These are phyloP conservation scores for Moniliophthora roreri DNA, from an alignment of 1,284 basidiomycete genomes.

Conservation along the genomic window DNA sequence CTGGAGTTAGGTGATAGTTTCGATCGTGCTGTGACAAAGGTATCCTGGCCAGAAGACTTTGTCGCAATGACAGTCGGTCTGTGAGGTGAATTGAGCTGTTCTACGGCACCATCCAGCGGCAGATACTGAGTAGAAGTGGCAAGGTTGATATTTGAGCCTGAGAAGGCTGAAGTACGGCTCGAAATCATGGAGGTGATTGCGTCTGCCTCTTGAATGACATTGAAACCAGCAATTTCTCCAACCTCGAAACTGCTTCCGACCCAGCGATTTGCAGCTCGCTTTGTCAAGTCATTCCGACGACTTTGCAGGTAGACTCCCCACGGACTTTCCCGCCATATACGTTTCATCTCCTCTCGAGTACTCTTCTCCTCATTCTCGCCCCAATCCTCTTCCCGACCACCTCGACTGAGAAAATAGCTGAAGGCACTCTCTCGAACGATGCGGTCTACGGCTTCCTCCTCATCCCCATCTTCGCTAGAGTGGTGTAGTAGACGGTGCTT, in stretches of 20 bases:
- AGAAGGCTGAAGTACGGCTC: constrained; percentile 5
- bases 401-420: constrained; percentile 60
- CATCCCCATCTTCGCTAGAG: constrained; percentile 16
- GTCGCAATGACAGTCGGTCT: constrained; percentile 1
- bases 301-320: constrained; percentile 55
- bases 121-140: constrained; percentile 4
- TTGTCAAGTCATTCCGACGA: constrained; percentile 29
- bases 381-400: constrained; percentile 66
- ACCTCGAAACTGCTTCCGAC: constrained; percentile 75
- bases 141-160: background rate
- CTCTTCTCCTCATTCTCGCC: constrained; percentile 50
- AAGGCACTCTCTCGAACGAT: constrained; percentile 59
- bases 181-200: constrained; percentile 18
- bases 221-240: constrained; percentile 63
- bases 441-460: constrained; percentile 35
- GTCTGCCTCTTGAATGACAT: constrained; percentile 39
- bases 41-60: constrained; percentile 24
- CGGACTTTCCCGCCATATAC: constrained; percentile 63
- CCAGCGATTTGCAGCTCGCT: constrained; percentile 45
- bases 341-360: constrained; percentile 54
- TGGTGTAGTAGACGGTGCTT: constrained; percentile 10
- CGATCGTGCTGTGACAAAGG: constrained; percentile 36
- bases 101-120: constrained; percentile 5
- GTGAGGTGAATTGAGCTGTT: constrained; percentile 5
- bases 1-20: constrained; percentile 9